Conservation (phyloP, 2,329 filamentous ascomycete genomes). For the Lachnellula subtilissima region DNA sequence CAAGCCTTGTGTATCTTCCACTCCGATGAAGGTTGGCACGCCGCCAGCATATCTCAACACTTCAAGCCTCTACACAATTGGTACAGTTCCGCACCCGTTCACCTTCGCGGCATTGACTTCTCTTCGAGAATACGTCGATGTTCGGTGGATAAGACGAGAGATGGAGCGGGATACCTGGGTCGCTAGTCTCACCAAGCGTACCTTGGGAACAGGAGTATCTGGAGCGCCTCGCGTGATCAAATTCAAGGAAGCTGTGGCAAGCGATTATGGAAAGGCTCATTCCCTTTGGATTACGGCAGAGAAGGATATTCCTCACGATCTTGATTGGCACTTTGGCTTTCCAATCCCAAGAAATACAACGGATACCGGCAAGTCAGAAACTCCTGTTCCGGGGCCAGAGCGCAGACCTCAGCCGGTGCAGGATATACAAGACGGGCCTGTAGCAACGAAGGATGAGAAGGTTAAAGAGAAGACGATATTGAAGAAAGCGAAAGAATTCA, state of each 20-base stretch:
- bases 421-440: slow-evolving; percentile 44
- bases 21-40: slow-evolving; percentile 62
- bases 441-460: slow-evolving; percentile 49
- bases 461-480: slow-evolving; percentile 52
- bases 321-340: slow-evolving; percentile 91
- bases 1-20: slow-evolving; percentile 63
- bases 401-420: slow-evolving; percentile 47
- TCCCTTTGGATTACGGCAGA: slow-evolving; percentile 82
- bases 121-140: slow-evolving; percentile 55
- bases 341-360: slow-evolving; percentile 57
- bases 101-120: slow-evolving; percentile 68
- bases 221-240: slow-evolving; percentile 62
- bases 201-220: slow-evolving; percentile 59
- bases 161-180: slow-evolving; percentile 78
- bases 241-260: slow-evolving; percentile 79
- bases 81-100: slow-evolving; percentile 86
- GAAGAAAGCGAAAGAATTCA: slow-evolving; percentile 46
- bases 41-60: slow-evolving; percentile 66
- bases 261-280: slow-evolving; percentile 56
- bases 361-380: slow-evolving; percentile 49
- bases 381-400: slow-evolving; percentile 55
- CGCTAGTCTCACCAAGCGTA: slow-evolving; percentile 60
- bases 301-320: slow-evolving; percentile 51
- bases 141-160: slow-evolving; percentile 61
- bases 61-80: slow-evolving; percentile 72